phyloP scores from a whole-genome alignment of 805 yeast genomes.

The Lachancea waltii region DNA sequence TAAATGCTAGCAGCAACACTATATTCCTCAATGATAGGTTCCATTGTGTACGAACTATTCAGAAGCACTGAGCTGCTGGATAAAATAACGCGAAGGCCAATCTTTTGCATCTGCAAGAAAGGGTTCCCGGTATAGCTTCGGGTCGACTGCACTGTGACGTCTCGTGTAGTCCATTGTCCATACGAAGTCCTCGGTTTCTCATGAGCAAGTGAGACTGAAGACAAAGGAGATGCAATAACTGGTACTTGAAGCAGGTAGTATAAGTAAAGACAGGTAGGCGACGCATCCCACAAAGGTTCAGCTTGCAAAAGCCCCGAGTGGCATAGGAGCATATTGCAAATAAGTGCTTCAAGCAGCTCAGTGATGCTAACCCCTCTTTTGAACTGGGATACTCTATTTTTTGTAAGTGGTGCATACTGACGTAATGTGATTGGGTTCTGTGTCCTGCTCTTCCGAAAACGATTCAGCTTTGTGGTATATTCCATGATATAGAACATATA shows the following conservation, averaged over 20 bases:
- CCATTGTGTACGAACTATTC: constrained; percentile 30
- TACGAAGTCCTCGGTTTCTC: neutral
- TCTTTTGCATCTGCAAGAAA: constrained; percentile 26
- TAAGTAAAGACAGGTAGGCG: constrained; percentile 20
- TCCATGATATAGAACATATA: constrained; percentile 34
- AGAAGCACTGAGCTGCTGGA: constrained; percentile 27
- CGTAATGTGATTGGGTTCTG: constrained; percentile 22
- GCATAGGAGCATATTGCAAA: constrained; percentile 26
- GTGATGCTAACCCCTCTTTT: constrained; percentile 16
- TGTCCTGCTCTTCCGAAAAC: constrained; percentile 11
- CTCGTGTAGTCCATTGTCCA: constrained; percentile 15
- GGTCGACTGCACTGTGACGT: constrained; percentile 19
- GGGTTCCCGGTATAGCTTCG: constrained; percentile 25
- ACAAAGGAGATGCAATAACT: constrained; percentile 25
- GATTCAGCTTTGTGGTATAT: constrained; percentile 18
- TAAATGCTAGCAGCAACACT: constrained; percentile 34
- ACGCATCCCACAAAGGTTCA: constrained; percentile 25
- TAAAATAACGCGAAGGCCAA: constrained; percentile 24
- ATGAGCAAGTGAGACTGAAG: constrained; percentile 21
- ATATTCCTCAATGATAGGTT: constrained; percentile 31
- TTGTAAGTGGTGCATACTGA: constrained; percentile 19
- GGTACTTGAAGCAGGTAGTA: constrained; percentile 29
- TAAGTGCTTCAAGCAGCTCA: constrained; percentile 26
- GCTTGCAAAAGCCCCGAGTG: constrained; percentile 28
- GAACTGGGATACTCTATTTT: constrained; percentile 28